Evolutionary conservation across 176 grass and related monocot species (phyloP), one percentile per base, ranked within the genome.

Genomic region (Paspalum vaginatum): DNA sequence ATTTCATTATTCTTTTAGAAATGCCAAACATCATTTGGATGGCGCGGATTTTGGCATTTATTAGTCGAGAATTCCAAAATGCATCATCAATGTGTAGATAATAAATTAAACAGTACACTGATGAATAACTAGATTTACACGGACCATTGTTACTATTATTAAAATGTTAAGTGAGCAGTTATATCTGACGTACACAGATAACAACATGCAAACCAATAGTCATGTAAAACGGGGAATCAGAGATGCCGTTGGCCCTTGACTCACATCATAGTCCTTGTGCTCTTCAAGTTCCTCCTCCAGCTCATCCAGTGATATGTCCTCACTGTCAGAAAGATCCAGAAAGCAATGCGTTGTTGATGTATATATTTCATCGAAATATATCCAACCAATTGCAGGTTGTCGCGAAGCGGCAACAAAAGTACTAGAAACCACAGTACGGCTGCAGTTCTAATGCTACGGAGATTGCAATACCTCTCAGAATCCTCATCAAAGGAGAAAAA

Each of bases 261-360:
- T 85, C 85, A 93, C 91, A 80, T 93, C 84, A 52, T 91, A 89
- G 79, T 87, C 68, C 68, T 87, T 89, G 60, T 89, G 85, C 71
- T 85, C 91, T 61, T 93, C 86, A 44, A 93, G 85, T 41, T 93
- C 91, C 80, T 91, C 79, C 18, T 93, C 82, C 56, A 93, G 54
- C 39, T 61, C 88, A 85, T 85, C 82, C 44, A 91, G 72, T n/a
- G 82, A 93, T 65, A 93, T 72, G 85, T 93, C 88, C 63, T 93
- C 82, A 70, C 91, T 93, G 76, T 62, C 52, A 73, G 14, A 68
- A 65, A 41, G 17, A 75, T 80, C 13, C 61, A 84, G 37, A 14
- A 80, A 68, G 52, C 15, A 71, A 61, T 8, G 50, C 44, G 69
- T 32, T 32, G 32, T 32, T 32, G 32, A 32, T 32, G n/a, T n/a